Evolutionary conservation across 129 eudicot species (phyloP), one percentile per base, ranked within the genome.

Genomic region (Lactuca sativa): DNA sequence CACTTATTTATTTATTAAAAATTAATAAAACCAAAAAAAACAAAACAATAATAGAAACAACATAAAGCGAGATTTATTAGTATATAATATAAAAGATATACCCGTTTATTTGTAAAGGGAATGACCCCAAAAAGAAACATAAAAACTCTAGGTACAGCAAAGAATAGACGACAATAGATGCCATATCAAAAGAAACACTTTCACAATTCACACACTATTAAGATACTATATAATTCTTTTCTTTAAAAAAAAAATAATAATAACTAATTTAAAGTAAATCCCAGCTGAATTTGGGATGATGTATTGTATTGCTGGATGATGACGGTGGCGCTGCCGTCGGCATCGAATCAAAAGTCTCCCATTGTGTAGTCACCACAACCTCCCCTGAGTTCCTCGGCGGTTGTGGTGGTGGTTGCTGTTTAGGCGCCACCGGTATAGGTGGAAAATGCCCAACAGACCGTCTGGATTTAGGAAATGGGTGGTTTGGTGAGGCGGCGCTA

Each of bases 261-360:
- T 0, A 62, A 53, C 36, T 54, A 47, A 11, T 18, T 70, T 62
- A 77, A 33, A 77, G 71, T 62, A 79, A 68, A 67, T 79, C 79
- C 83, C 90, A 86, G 52, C 70, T 78, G 71, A 83, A 86, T 60
- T 74, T 82, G 62, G 89, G 88, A 54, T 84, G 88, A 54, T 84
- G 88, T 14, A 64, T 62, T 18, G 82, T 17, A 66, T 59, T 77
- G 32, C 36, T 66, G 33, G 89, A 74, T 60, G 92, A 36, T 41
- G 95, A 47, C 11, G 86, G 73, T 9, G 77, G 59, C 13, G 80
- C 73, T 0, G 76, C 66, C 12, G 77, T 72, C 2, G 95, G 89
- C 2, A 67, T 40, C 2, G 90, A 72, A 74, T 93, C 99, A 63
- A 93, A 93, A 14, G 93, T 93, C 78, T 93, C 99, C 99, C 99